These are phyloP conservation scores for Lactarius deliciosus DNA, from an alignment of 768 basidiomycete species.

Conservation along the genomic window DNA sequence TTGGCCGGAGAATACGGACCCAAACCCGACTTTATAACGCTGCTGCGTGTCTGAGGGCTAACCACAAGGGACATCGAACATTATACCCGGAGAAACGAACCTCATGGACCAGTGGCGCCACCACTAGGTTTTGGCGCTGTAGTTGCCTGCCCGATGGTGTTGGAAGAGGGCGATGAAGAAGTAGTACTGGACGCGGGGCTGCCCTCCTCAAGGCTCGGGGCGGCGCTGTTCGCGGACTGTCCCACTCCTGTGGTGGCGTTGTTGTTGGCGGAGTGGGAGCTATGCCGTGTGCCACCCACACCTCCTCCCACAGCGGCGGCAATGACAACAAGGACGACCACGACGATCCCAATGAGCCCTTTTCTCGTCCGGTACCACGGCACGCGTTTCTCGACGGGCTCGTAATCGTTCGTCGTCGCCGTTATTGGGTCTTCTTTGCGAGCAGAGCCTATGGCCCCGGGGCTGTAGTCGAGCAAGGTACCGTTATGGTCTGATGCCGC, in stretches of 20 bases:
- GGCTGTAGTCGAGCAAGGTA: background rate
- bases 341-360: slow-evolving; percentile 42
- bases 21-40: slow-evolving; percentile 3
- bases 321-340: slow-evolving; percentile 44
- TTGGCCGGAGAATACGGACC: background rate
- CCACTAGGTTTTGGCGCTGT: background rate
- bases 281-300: slow-evolving; percentile 48
- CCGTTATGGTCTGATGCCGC: slow-evolving; percentile 32
- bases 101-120: background rate
- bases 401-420: slow-evolving; percentile 12
- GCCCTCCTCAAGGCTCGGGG: background rate
- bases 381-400: background rate
- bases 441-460: slow-evolving; percentile 25
- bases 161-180: background rate
- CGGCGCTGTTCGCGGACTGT: background rate
- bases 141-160: background rate
- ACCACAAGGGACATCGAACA: background rate
- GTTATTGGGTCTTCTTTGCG: slow-evolving; percentile 24
- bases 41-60: background rate
- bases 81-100: background rate
- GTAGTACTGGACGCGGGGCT: background rate
- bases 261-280: background rate
- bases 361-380: slow-evolving; percentile 53
- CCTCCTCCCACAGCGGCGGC: slow-evolving; percentile 58
- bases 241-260: background rate